Conservation (phyloP, 2,329 filamentous ascomycete genomes). For the Colletotrichum trifolii region DNA sequence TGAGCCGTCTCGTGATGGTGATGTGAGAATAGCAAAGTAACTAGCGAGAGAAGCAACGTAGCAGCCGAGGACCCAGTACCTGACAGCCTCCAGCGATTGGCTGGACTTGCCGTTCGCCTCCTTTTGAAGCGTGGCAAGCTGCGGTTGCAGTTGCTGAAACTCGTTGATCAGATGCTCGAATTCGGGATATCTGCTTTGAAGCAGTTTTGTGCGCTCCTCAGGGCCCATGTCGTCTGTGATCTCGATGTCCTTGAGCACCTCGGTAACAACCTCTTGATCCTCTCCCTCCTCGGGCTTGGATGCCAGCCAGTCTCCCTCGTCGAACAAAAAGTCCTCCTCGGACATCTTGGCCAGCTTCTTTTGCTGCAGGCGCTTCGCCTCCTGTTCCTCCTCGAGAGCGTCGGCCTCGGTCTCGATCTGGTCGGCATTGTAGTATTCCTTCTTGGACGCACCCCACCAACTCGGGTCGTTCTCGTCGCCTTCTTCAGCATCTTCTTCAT, state of each 20-base stretch:
- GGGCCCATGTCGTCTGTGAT: constrained; percentile 82
- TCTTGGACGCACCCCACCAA: constrained; percentile 88
- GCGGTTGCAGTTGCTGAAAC: constrained; percentile 76
- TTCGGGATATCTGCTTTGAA: constrained; percentile 88
- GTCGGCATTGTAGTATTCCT: constrained; percentile 95
- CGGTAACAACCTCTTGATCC: constrained; percentile 75
- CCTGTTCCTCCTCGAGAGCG: constrained; percentile 90
- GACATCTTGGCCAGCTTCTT: constrained; percentile 91
- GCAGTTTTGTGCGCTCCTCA: constrained; percentile 79
- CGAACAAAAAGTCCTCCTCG: constrained; percentile 92
- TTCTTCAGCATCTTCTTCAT: constrained; percentile 55
- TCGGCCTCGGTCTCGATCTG: constrained; percentile 71
- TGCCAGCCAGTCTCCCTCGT: constrained; percentile 86
- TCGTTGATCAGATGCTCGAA: constrained; percentile 89
- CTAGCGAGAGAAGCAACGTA: constrained; percentile 89
- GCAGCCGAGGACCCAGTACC: constrained; percentile 83
- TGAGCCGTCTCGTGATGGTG: constrained; percentile 71
- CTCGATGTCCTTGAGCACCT: constrained; percentile 86
- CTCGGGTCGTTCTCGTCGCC: constrained; percentile 70
- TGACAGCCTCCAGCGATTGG: constrained; percentile 72
- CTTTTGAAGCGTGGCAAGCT: constrained; percentile 68
- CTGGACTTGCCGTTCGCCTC: constrained; percentile 63
- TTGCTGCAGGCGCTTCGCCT: constrained; percentile 87
- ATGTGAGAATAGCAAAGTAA: constrained; percentile 95
- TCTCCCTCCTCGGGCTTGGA: constrained; percentile 62